Conservation (phyloP, 768 basidiomycete species). For the Lepiota subincarnata region DNA sequence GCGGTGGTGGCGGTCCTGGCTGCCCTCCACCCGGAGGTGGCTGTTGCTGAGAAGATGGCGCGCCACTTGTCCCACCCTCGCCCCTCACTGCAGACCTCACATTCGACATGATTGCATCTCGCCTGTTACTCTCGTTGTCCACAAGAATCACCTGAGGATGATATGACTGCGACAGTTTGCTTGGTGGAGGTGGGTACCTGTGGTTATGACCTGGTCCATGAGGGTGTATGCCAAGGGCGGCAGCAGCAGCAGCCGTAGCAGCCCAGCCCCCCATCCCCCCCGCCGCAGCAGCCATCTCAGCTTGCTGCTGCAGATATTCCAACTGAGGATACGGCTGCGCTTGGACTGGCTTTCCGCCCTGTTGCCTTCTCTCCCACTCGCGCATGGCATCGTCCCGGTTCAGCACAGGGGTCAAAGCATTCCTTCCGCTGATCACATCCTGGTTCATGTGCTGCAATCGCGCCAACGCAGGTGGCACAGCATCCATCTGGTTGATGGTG, state of each 20-base stretch:
- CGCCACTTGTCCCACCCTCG: conserved; percentile 28
- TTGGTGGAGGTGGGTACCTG: conserved; percentile 61
- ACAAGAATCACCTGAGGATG: conserved; percentile 64
- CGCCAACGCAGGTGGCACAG: conserved; percentile 89
- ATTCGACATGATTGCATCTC: conserved; percentile 80
- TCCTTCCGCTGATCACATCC: conserved; percentile 71
- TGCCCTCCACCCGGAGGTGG: neutral
- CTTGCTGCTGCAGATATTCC: conserved; percentile 91
- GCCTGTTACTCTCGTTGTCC: conserved; percentile 53
- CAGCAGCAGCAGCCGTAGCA: conserved; percentile 6
- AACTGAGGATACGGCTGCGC: conserved; percentile 84
- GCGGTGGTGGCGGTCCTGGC: neutral
- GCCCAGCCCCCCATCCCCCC: conserved; percentile 30
- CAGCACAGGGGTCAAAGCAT: conserved; percentile 88
- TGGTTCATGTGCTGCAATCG: conserved; percentile 86
- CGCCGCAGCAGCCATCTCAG: conserved; percentile 68
- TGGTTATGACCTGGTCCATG: conserved; percentile 42
- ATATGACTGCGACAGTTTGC: conserved; percentile 62
- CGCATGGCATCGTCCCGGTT: conserved; percentile 93
- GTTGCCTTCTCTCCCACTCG: conserved; percentile 92
- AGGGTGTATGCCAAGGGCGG: conserved; percentile 29
- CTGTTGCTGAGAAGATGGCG: conserved; percentile 5
- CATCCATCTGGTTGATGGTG: conserved; percentile 87
- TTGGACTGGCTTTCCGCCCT: conserved; percentile 58
- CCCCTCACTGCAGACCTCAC: conserved; percentile 60